Conservation (phyloP, 2,329 filamentous ascomycete genomes). For the Biscogniauxia marginata region DNA sequence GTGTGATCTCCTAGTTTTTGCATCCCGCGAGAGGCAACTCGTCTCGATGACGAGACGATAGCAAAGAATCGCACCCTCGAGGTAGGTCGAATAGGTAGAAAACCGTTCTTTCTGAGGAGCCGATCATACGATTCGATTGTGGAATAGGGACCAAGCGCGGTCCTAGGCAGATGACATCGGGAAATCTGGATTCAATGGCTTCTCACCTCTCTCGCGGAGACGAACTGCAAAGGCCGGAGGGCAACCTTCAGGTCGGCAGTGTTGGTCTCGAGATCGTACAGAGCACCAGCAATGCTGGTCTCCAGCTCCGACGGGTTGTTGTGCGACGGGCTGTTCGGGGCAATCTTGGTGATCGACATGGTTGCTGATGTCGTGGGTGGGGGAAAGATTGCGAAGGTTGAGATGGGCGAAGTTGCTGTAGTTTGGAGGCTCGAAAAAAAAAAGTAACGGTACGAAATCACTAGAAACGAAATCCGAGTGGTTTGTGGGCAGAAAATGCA, state of each 20-base stretch:
- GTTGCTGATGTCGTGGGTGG: conserved; percentile 24
- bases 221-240: conserved; percentile 96
- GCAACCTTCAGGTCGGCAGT: conserved; percentile 95
- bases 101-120: conserved; percentile 1
- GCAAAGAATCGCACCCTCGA: conserved; percentile 22
- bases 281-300: conserved; percentile 92
- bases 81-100: conserved; percentile 7
- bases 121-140: conserved; percentile 10
- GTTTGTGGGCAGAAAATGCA: conserved; percentile 18
- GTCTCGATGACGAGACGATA: conserved; percentile 14
- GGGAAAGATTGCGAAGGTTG: conserved; percentile 17
- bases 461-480: conserved; percentile 10
- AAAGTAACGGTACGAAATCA: conserved; percentile 8
- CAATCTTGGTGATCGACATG: conserved; percentile 74
- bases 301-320: conserved; percentile 96
- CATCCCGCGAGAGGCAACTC: conserved; percentile 19
- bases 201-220: conserved; percentile 99
- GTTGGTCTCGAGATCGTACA: conserved; percentile 99
- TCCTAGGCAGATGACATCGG: conserved; percentile 18
- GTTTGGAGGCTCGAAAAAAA: conserved; percentile 8
- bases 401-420: not conserved
- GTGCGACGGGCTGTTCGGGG: conserved; percentile 93
- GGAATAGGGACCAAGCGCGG: conserved; percentile 30
- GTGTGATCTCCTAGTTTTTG: conserved; percentile 20
- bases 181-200: conserved; percentile 23